Percentiles rank a stretch among this genome's conserved stretches.
phyloP scores from a whole-genome alignment of 306 rosid species.

The Inga laurina region DNA sequence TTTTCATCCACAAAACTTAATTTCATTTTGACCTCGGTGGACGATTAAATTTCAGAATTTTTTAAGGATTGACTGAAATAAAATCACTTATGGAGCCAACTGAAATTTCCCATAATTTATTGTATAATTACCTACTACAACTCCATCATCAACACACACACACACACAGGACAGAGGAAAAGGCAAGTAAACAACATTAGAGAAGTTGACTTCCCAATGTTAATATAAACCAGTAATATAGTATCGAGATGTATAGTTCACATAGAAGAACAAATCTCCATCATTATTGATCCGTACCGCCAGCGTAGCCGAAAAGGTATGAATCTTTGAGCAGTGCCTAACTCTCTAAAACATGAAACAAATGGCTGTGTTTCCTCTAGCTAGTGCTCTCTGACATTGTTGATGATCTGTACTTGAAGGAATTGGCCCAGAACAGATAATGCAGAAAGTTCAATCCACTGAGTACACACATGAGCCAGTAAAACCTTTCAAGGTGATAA shows the following conservation, averaged over 20 bases:
- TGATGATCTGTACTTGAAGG: constrained; percentile 55
- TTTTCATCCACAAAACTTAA: too few species aligned
- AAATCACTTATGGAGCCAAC: too few species aligned
- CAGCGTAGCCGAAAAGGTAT: neutral
- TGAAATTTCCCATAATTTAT: neutral
- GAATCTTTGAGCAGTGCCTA: neutral
- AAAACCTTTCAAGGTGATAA: constrained; percentile 78
- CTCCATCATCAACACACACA: neutral
- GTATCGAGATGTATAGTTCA: too few species aligned
- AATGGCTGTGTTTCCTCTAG: constrained; percentile 1
- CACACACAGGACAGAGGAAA: neutral
- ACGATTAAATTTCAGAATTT: too few species aligned
- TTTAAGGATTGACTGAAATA: too few species aligned
- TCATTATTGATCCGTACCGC: constrained; percentile 19
- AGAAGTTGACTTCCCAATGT: neutral
- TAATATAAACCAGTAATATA: neutral
- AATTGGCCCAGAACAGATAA: constrained; percentile 65
- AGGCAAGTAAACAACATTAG: neutral
- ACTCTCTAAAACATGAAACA: constrained; percentile 6
- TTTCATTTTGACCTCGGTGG: too few species aligned
- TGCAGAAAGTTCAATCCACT: constrained; percentile 64
- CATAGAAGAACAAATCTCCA: neutral
- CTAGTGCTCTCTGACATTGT: constrained; percentile 11
- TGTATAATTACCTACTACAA: neutral
- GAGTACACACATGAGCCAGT: constrained; percentile 72